Base-by-base conservation (phyloP, 176 grass and related monocot genomes). In the Carex cristatella region DNA sequence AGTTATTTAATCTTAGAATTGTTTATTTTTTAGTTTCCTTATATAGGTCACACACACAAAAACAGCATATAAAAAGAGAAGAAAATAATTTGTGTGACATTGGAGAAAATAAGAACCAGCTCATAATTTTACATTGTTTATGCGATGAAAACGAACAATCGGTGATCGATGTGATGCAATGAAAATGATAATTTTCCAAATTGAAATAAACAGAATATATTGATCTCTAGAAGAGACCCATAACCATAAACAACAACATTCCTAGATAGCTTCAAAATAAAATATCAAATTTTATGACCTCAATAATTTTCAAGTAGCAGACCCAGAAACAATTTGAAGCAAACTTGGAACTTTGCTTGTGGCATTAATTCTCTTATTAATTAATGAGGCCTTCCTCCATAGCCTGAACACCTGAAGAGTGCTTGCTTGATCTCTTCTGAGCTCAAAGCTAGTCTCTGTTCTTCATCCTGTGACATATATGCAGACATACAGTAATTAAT, bases 341-440 rank as follows among this genome's bases (percentile, higher is more conserved):
- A 79, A 58, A 58, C 71, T 57, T 28, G 74, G 31, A 79, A 53
- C 53, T 79, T 56, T 33, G 27, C 28, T 60, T 79, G 75, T 83
- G n/a, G 61, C 37, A 18, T 32, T 79, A 10, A 10, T 10, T 8
- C 23, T 40, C 57, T 63, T 55, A 31, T 30, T 76, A 54, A 83
- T 80, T 87, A 92, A 81, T 89, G 65, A 61, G 86, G 87, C 86
- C 89, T 90, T 72, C 89, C 94, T 61, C 87, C 92, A 32, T 94
- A 97, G 19, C 92, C 92, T 58, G 91, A 92, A 62, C 89, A 92
- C 84, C 89, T 91, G 61, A 93, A 93, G 32, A 98, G 86, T 81
- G 88, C 88, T 79, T 94, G 92, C 85, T 94, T 98, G 32, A 94
- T 94, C 62, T 98, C 92, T 10, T 98, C 91, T 23, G 86, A 83